Base-by-base conservation (phyloP, 2,329 filamentous ascomycete genomes). In the Fusarium devonianum region DNA sequence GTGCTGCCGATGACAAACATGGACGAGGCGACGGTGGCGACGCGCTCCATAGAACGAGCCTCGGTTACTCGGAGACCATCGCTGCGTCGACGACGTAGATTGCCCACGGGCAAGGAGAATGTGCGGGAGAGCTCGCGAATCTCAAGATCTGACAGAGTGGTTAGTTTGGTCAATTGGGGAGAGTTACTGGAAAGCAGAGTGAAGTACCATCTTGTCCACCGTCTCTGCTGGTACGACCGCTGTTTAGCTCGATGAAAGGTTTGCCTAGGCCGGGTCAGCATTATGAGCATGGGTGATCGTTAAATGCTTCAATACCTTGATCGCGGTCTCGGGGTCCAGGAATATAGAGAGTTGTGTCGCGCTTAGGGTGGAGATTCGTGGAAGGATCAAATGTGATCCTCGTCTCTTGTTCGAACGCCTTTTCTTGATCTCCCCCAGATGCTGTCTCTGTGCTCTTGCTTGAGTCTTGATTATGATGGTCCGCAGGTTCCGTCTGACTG, bases 1-100 rank as follows among this genome's bases (percentile, higher is more conserved):
- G 45, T 43, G 16, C 48, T 53, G 28, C 71, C 69, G 11, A 76
- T 61, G 7, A 75, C 70, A 45, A 76, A 76, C 28, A 75, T 66
- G 7, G 73, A 75, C 1, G 73, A 71, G 4, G 70, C 70, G 6
- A 69, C 67, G 1, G 50, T 60, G 7, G 62, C 61, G 11, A 67
- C 67, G 16, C 67, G 65, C 14, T 75, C 73, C 25, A 76, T 59
- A 3, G 74, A 74, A 2, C 63, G 66, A 7, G 70, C 64, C 23
- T 68, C 64, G 8, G 63, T 55, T 4, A 75, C 30, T 23, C 53
- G 47, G 11, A 61, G 58, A 3, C 62, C 64, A 3, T 51, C 53
- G 13, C 50, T 56, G 7, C 55, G 53, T 14, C 67, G 63, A 4
- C 63, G 67, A 14, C 65, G 65, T 16, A 68, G 52, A 14, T 32